A percentile compares a stretch with the other conserved stretches of the same genome.
phyloP scores from a whole-genome alignment of 202 grass and related monocot species.

The Hordeum pubiflorum region DNA sequence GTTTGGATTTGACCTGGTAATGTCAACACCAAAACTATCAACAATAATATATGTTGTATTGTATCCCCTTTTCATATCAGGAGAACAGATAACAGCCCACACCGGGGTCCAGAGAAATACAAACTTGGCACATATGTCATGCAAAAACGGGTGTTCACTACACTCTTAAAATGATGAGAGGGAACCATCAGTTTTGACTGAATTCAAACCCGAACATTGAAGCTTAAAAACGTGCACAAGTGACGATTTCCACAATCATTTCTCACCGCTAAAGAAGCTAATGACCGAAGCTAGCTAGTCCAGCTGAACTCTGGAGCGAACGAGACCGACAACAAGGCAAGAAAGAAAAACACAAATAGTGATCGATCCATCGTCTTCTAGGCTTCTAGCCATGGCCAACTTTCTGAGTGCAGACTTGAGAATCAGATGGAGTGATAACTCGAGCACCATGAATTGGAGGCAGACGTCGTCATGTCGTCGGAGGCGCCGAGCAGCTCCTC shows the following conservation, averaged over 20 bases:
- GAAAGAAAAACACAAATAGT: not conserved
- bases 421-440: not conserved
- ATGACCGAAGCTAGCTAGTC: too few species aligned
- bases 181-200: not conserved
- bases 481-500: conserved; percentile 34
- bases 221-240: not conserved
- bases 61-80: too few species aligned
- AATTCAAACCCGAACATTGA: not conserved
- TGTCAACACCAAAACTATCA: too few species aligned
- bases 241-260: not conserved
- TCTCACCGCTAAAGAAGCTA: not conserved
- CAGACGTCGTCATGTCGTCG: too few species aligned
- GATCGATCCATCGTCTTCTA: not conserved
- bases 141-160: not conserved
- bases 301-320: too few species aligned
- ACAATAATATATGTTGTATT: too few species aligned
- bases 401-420: not conserved
- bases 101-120: too few species aligned
- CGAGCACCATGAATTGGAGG: not conserved
- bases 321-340: too few species aligned
- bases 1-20: too few species aligned
- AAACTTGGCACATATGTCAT: not conserved
- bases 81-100: too few species aligned
- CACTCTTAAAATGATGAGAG: too few species aligned
- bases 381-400: not conserved